A percentile compares a stretch with the other conserved stretches of the same genome.
Conservation (phyloP, 139 green algal genomes). For the Parachlorella kessleri region DNA sequence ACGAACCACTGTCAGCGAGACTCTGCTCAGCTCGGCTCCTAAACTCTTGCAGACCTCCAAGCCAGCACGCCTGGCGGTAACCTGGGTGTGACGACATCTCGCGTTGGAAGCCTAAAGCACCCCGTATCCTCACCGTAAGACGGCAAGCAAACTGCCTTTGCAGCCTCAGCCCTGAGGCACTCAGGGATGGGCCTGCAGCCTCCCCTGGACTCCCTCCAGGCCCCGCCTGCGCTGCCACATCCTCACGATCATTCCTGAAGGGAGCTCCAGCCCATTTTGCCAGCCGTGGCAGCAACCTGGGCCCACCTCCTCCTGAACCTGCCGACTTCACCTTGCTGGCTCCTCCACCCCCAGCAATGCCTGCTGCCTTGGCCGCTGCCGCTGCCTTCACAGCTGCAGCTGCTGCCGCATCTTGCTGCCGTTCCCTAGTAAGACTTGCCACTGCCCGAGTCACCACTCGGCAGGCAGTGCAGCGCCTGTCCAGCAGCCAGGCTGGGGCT, state of each 20-base stretch:
- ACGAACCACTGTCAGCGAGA: no score
- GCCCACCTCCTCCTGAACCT: not conserved
- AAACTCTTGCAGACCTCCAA: no score
- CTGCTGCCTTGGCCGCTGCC: conserved; percentile 6
- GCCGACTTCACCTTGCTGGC: not conserved
- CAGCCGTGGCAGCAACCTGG: not conserved
- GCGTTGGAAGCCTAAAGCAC: not conserved
- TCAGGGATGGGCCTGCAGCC: no score
- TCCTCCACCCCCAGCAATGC: not conserved
- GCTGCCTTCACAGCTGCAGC: no score
- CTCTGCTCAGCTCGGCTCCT: no score
- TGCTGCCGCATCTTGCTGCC: no score
- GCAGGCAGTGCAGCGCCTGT: conserved; percentile 35
- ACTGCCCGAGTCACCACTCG: conserved; percentile 35
- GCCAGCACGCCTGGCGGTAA: not conserved
- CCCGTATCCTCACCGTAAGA: not conserved
- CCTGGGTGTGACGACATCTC: not conserved
- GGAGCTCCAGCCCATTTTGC: no score
- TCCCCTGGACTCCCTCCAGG: no score
- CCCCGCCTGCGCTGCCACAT: no score
- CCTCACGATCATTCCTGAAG: no score
- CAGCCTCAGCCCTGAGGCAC: not conserved
- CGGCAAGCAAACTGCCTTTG: not conserved
- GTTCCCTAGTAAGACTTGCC: no score
- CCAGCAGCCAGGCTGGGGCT: conserved; percentile 36